Conservation (phyloP, 257 asterid species). For the Solanum appendiculatum region DNA sequence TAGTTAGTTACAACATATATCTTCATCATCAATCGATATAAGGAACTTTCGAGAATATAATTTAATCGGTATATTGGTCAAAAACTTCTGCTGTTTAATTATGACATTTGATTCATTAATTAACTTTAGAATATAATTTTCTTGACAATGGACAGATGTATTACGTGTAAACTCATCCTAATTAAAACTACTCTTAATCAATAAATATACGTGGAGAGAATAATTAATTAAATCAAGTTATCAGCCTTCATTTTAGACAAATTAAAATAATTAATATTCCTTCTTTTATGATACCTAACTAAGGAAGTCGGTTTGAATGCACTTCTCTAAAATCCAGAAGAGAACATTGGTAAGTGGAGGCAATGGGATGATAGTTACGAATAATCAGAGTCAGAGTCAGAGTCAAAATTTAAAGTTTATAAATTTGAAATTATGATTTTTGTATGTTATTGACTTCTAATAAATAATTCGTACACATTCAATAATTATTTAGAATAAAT, state of each 20-base stretch:
- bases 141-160: not conserved
- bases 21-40: no score
- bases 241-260: not conserved
- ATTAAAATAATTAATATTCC: not conserved
- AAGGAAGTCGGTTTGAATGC: not conserved
- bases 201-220: not conserved
- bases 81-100: not conserved
- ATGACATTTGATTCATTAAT: not conserved
- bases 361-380: not conserved
- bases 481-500: not conserved
- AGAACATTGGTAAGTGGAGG: not conserved
- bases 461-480: not conserved
- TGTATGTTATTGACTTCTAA: not conserved
- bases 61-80: no score
- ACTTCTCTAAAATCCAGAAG: not conserved
- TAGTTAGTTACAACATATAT: no score
- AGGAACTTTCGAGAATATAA: no score
- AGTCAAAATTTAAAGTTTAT: not conserved
- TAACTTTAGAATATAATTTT: not conserved
- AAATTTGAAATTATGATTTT: not conserved
- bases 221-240: not conserved
- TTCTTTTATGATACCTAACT: not conserved
- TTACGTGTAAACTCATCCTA: not conserved
- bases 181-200: not conserved
- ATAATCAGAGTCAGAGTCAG: rapidly evolving